These are phyloP conservation scores for Rhipidocladum racemiflorum DNA, from an alignment of 176 grass and related monocot species.

Conservation along the genomic window DNA sequence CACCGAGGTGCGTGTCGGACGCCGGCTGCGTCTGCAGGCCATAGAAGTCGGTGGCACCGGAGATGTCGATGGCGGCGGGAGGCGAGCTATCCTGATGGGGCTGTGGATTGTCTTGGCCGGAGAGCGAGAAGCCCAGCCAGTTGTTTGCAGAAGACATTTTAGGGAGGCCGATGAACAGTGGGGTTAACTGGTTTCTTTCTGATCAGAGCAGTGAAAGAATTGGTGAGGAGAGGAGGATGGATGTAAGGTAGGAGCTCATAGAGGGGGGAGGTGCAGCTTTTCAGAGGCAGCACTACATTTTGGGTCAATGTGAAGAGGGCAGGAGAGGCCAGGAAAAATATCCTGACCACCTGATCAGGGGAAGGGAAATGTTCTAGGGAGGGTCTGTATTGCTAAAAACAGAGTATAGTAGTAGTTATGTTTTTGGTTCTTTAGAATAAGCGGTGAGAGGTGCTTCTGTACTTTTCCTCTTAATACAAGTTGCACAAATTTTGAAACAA, in stretches of 20 bases:
- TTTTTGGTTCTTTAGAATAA: not conserved
- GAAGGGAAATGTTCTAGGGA: constrained; percentile 30
- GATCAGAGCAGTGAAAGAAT: constrained; percentile 36
- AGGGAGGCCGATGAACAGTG: constrained; percentile 13
- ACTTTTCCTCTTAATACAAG: too few species aligned
- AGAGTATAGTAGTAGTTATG: not conserved
- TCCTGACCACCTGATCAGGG: constrained; percentile 48
- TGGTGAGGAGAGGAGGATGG: constrained; percentile 16
- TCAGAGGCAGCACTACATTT: constrained; percentile 39
- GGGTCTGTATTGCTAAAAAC: constrained; percentile 41
- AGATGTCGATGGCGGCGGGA: constrained; percentile 39
- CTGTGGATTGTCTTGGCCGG: constrained; percentile 53
- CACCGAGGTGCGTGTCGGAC: constrained; percentile 36
- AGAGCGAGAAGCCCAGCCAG: constrained; percentile 75
- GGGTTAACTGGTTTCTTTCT: not conserved
- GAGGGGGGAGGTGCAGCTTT: constrained; percentile 19
- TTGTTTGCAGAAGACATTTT: constrained; percentile 67
- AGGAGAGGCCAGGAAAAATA: constrained; percentile 43
- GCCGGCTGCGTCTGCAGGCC: constrained; percentile 19
- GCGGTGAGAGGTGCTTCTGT: too few species aligned
- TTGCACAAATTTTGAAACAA: too few species aligned
- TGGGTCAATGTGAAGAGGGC: constrained; percentile 45
- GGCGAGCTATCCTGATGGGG: constrained; percentile 40
- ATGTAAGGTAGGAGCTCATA: constrained; percentile 28
- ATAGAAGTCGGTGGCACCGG: constrained; percentile 45